Evolutionary conservation across 2,329 filamentous ascomycete genomes (phyloP).

Genomic region (Calonectria pauciramosa): DNA sequence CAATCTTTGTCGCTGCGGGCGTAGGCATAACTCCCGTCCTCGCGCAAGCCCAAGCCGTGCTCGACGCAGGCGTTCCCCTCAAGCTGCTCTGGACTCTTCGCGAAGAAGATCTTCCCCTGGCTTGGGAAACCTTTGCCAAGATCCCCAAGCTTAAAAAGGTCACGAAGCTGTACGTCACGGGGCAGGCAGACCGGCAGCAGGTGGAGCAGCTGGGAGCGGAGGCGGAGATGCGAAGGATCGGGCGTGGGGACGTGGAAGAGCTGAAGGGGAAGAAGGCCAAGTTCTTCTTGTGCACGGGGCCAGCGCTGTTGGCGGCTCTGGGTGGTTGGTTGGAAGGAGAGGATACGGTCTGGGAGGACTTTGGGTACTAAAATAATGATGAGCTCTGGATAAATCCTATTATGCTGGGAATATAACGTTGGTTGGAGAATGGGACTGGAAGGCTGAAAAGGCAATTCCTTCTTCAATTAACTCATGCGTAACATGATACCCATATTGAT

Average conservation of each 20-base stretch:
- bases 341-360: constrained; percentile 70
- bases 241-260: constrained; percentile 56
- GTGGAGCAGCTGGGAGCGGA: constrained; percentile 52
- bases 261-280: constrained; percentile 57
- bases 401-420: neutral
- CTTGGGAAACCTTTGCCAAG: constrained; percentile 68
- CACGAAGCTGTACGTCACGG: constrained; percentile 77
- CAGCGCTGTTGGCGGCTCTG: constrained; percentile 56
- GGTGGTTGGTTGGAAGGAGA: constrained; percentile 68
- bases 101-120: constrained; percentile 72
- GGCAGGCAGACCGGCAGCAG: constrained; percentile 50
- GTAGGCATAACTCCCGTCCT: constrained; percentile 88
- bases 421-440: neutral
- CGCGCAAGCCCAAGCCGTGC: constrained; percentile 69
- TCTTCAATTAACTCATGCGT: too few relatives aligned
- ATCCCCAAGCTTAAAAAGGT: constrained; percentile 64
- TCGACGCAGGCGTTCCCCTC: constrained; percentile 59
- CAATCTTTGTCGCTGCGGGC: constrained; percentile 80
- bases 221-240: constrained; percentile 56
- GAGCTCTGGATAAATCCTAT: neutral
- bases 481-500: neutral
- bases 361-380: constrained; percentile 62
- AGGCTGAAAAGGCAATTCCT: neutral
- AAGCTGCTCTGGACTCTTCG: constrained; percentile 78
- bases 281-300: constrained; percentile 66